These are phyloP conservation scores for Cephaloascus fragrans DNA, from an alignment of 805 yeast species.

Conservation along the genomic window DNA sequence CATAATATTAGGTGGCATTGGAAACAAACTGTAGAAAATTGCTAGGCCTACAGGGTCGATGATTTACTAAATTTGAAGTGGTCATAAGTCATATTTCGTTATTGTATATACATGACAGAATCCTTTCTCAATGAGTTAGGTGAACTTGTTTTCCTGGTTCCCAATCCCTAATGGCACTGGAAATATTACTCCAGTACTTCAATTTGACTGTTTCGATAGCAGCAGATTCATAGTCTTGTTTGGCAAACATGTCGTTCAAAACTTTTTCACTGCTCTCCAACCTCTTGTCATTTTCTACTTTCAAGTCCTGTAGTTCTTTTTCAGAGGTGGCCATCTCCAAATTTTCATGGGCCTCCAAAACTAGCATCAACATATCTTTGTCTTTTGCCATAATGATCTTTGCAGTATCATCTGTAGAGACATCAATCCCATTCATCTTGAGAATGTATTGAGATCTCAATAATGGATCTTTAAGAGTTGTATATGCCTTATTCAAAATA, in stretches of 20 bases:
- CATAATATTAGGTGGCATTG: too few species aligned
- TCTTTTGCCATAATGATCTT: constrained; percentile 34
- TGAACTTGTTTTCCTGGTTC: constrained; percentile 59
- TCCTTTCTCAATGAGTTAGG: constrained; percentile 59
- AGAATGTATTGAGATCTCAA: constrained; percentile 56
- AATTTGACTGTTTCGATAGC: constrained; percentile 59
- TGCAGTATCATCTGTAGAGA: constrained; percentile 47
- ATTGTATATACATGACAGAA: too few species aligned
- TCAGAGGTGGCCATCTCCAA: constrained; percentile 57
- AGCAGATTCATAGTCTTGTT: constrained; percentile 45
- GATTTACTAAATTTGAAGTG: too few species aligned
- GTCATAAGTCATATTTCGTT: too few species aligned
- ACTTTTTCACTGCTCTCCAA: constrained; percentile 33
- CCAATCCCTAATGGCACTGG: constrained; percentile 69
- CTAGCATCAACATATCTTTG: constrained; percentile 57
- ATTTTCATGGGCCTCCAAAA: constrained; percentile 78
- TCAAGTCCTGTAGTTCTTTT: constrained; percentile 44
- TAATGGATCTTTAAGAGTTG: constrained; percentile 61
- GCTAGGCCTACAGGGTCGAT: too few species aligned
- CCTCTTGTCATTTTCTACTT: constrained; percentile 46
- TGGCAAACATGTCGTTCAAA: constrained; percentile 36
- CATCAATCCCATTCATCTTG: constrained; percentile 37
- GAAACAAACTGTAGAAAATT: too few species aligned
- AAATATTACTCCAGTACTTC: constrained; percentile 79
- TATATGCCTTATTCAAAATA: constrained; percentile 67